Percentiles rank a stretch among this genome's conserved stretches.
These are phyloP conservation scores for Hypoxylon lienhwacheense DNA, from an alignment of 495 filamentous ascomycete species.

Conservation along the genomic window DNA sequence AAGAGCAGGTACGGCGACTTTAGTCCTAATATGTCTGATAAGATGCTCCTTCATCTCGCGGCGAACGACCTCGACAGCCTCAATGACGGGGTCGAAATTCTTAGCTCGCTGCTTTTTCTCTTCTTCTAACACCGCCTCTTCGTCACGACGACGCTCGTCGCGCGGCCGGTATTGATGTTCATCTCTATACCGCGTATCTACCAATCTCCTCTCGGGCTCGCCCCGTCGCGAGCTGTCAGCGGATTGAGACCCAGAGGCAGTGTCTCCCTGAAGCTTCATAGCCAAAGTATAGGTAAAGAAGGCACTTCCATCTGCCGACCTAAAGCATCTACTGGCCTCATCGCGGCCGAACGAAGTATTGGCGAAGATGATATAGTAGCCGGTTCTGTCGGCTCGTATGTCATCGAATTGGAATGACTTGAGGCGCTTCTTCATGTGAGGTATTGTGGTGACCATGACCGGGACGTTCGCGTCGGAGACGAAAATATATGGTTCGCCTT, in stretches of 20 bases:
- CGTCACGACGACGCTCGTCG: conserved; percentile 61
- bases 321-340: conserved; percentile 76
- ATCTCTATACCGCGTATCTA: conserved; percentile 45
- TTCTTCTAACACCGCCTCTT: conserved; percentile 76
- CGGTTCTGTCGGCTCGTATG: conserved; percentile 77
- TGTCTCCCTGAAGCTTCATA: conserved; percentile 71
- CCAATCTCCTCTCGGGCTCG: conserved; percentile 30
- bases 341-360: conserved; percentile 72
- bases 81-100: conserved; percentile 82
- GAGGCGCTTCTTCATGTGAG: conserved; percentile 83
- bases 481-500: conserved; percentile 88
- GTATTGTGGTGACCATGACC: conserved; percentile 77
- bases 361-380: conserved; percentile 89
- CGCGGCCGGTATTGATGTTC: conserved; percentile 53
- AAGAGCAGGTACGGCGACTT: conserved; percentile 78
- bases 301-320: conserved; percentile 67
- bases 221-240: conserved; percentile 8
- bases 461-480: conserved; percentile 84
- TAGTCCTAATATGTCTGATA: conserved; percentile 79
- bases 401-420: conserved; percentile 75
- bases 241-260: conserved; percentile 49
- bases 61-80: conserved; percentile 73
- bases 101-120: conserved; percentile 81
- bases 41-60: conserved; percentile 83
- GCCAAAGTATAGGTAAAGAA: conserved; percentile 93